Base-by-base conservation (phyloP, 441 rosid species). In the Populus hybrid region DNA sequence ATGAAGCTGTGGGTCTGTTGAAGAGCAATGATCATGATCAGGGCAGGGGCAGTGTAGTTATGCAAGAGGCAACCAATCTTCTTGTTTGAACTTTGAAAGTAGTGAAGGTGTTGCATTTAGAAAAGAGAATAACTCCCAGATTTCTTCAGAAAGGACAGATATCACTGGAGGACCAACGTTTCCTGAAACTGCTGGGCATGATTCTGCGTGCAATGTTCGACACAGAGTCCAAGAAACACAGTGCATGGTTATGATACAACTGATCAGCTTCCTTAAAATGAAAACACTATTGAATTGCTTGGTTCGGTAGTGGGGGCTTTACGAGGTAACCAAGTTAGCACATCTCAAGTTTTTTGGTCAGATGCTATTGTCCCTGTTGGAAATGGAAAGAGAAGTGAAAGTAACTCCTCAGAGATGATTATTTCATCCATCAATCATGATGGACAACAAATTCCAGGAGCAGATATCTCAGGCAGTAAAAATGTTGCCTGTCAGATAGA, bases 1-100 rank as follows among this genome's bases (percentile, higher is more conserved):
- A 73, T 57, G 92, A 81, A 70, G 80, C 73, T 78, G 6, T 23
- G 68, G 80, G 79, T 32, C 63, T 24, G 64, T 77, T 69, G 67
- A 69, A 74, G 40, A 69, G 79, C 50, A 76, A 65, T 73, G 34
- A 61, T 24, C 61, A 38, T 24, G 85, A 79, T 76, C 32, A 3
- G 32, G 32, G 32, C 81, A 73, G 64, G 82, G 78, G 50, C 82
- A 73, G 63, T 72, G 65, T 67, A 80, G 77, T 78, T 59, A 75
- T 82, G 76, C 77, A 46, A 70, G 71, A 69, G 68, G 72, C 24
- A 77, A 80, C 42, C 83, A 59, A 59, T 70, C 83, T 11, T 76
- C 82, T 75, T 63, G 72, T 74, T 72, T 54, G 72, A 73, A 83
- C 59, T 73, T 34, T 74, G 83, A 65, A 61, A 77, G 30, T 75